phyloP scores from a whole-genome alignment of 2,329 filamentous ascomycete species.

The Aspergillus jensenii region DNA sequence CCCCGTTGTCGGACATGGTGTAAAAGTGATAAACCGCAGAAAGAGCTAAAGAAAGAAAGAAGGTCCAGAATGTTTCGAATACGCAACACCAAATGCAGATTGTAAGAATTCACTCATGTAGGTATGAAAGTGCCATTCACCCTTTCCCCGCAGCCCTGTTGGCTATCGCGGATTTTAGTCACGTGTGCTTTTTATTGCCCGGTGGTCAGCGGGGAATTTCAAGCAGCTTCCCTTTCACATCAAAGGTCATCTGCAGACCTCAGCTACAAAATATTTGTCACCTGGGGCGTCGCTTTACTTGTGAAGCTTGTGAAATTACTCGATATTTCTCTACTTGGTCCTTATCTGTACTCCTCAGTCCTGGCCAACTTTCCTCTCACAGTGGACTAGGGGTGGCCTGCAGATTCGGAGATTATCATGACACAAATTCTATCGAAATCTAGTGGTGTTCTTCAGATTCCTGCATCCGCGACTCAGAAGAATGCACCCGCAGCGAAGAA shows the following conservation, averaged over 20 bases:
- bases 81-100: background rate
- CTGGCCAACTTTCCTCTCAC: background rate
- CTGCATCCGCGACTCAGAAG: slow-evolving; percentile 48
- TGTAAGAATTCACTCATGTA: background rate
- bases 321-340: background rate
- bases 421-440: slow-evolving; percentile 31
- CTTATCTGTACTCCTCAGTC: background rate
- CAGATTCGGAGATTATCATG: slow-evolving; percentile 19
- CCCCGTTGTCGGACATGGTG: slow-evolving; percentile 51
- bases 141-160: slow-evolving; percentile 9
- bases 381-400: background rate
- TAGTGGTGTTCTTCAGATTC: slow-evolving; percentile 54
- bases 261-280: background rate
- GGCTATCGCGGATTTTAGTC: slow-evolving; percentile 8
- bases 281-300: background rate
- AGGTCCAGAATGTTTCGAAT: background rate
- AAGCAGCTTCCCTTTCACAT: background rate
- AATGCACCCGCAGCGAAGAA: slow-evolving; percentile 49
- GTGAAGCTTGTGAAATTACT: background rate
- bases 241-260: slow-evolving; percentile 2
- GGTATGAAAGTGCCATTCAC: slow-evolving; percentile 1
- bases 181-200: slow-evolving; percentile 5
- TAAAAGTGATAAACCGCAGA: background rate
- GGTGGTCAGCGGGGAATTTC: slow-evolving; percentile 12
- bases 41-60: background rate